Evolutionary conservation across 148 eudicot genomes (phyloP).

Genomic region (Camellia japonica): DNA sequence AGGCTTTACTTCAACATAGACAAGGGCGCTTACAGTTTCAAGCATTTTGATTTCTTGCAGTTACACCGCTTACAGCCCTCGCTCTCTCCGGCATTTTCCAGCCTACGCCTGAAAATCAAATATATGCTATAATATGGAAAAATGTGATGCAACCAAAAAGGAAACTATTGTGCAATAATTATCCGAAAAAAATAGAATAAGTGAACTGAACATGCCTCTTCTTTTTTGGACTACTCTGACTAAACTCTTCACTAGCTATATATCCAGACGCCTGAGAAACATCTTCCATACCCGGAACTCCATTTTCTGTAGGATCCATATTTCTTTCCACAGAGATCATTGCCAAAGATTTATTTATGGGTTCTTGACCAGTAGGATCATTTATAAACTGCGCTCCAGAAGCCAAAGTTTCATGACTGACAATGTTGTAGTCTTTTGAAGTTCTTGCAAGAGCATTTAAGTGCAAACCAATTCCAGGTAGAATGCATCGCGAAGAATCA

Average conservation of each 20-base stretch:
- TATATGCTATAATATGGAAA: constrained; percentile 16
- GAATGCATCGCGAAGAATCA: constrained; percentile 46
- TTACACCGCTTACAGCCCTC: constrained; percentile 91
- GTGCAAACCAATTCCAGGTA: constrained; percentile 94
- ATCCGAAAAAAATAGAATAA: background rate
- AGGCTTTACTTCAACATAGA: background rate
- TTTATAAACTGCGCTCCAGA: constrained; percentile 30
- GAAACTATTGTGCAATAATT: background rate
- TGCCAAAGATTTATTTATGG: constrained; percentile 22
- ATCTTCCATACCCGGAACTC: constrained; percentile 41
- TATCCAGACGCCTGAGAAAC: constrained; percentile 42
- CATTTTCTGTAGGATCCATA: constrained; percentile 36
- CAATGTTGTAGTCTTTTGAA: constrained; percentile 43
- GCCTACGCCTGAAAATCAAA: constrained; percentile 55
- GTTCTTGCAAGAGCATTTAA: constrained; percentile 81
- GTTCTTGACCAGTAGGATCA: constrained; percentile 31
- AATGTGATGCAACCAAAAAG: background rate
- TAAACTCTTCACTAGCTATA: constrained; percentile 41
- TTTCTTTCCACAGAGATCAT: constrained; percentile 36
- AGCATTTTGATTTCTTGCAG: constrained; percentile 96
- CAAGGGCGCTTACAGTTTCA: constrained; percentile 79
- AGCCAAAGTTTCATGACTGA: constrained; percentile 36
- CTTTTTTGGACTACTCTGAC: constrained; percentile 74
- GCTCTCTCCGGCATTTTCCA: constrained; percentile 56
- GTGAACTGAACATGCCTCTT: constrained; percentile 51